These are phyloP conservation scores for Aspergillus nidulans DNA, from an alignment of 495 filamentous ascomycete species.

Conservation along the genomic window DNA sequence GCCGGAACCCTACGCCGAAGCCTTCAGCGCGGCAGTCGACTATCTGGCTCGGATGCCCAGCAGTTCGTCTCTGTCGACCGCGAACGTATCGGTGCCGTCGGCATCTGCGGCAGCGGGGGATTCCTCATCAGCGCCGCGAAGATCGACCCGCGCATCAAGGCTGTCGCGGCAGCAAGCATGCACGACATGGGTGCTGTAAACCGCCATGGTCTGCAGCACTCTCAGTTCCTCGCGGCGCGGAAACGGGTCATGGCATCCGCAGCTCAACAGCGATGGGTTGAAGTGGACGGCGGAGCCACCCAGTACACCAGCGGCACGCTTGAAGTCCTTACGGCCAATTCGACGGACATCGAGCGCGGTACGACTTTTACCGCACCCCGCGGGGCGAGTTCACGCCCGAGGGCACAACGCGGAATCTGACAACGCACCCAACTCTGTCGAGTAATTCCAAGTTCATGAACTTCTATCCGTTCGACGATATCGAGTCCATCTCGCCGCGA, in stretches of 20 bases:
- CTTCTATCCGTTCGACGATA: conserved; percentile 25
- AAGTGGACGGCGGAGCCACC: conserved; percentile 15
- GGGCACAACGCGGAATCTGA: conserved; percentile 14
- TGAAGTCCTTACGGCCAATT: conserved; percentile 14
- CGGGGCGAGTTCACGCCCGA: conserved; percentile 21
- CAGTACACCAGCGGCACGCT: conserved; percentile 18
- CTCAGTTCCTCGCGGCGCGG: conserved; percentile 13
- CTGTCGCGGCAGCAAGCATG: conserved; percentile 33
- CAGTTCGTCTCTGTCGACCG: conserved; percentile 25
- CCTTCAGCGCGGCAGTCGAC: conserved; percentile 34
- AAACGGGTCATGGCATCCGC: conserved; percentile 16
- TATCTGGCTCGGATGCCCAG: conserved; percentile 25
- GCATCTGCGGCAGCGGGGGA: conserved; percentile 37
- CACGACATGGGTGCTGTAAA: conserved; percentile 27
- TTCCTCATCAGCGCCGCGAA: conserved; percentile 36
- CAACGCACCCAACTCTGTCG: conserved; percentile 21
- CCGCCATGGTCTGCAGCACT: conserved; percentile 17
- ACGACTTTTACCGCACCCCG: conserved; percentile 24
- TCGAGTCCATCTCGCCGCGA: conserved; percentile 26
- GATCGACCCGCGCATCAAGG: conserved; percentile 36
- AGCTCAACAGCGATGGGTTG: conserved; percentile 22
- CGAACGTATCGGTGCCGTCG: conserved; percentile 34
- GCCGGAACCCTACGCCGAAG: conserved; percentile 34
- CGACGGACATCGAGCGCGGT: conserved; percentile 16
- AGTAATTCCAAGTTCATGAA: conserved; percentile 23